Evolutionary conservation across 108 stramenopile genomes (phyloP).

Genomic region (Stephanodiscus minutulus): DNA sequence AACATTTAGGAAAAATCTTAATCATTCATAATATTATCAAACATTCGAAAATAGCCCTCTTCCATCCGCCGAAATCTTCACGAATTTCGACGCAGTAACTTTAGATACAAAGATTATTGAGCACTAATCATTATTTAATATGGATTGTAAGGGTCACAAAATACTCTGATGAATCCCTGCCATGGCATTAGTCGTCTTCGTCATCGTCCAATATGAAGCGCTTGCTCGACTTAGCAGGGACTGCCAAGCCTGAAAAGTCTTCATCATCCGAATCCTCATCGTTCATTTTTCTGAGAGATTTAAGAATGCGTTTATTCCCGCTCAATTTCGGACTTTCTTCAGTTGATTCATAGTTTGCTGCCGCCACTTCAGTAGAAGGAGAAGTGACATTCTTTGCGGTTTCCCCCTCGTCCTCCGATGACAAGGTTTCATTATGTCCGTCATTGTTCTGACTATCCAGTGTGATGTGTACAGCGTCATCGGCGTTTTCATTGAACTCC

Average conservation of each 20-base stretch:
- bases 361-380: background rate
- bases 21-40: too few relatives aligned
- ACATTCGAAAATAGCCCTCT: too few relatives aligned
- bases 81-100: too few relatives aligned
- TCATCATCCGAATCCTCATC: constrained; percentile 51
- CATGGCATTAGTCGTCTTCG: constrained; percentile 17
- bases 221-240: constrained; percentile 22
- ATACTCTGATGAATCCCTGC: background rate
- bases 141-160: background rate
- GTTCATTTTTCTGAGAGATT: constrained; percentile 12
- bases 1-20: too few relatives aligned
- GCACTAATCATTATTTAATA: constrained; percentile 1
- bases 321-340: constrained; percentile 1
- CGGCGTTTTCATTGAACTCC: constrained; percentile 15
- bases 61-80: too few relatives aligned
- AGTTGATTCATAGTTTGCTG: background rate
- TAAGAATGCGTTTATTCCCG: constrained; percentile 50
- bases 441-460: background rate
- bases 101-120: background rate
- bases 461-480: background rate
- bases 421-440: background rate
- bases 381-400: background rate
- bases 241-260: constrained; percentile 30
- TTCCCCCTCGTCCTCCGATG: background rate
- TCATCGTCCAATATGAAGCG: constrained; percentile 40